These are phyloP conservation scores for Arthrobotrys entomopaga DNA, from an alignment of 2,329 filamentous ascomycete genomes.

Conservation along the genomic window DNA sequence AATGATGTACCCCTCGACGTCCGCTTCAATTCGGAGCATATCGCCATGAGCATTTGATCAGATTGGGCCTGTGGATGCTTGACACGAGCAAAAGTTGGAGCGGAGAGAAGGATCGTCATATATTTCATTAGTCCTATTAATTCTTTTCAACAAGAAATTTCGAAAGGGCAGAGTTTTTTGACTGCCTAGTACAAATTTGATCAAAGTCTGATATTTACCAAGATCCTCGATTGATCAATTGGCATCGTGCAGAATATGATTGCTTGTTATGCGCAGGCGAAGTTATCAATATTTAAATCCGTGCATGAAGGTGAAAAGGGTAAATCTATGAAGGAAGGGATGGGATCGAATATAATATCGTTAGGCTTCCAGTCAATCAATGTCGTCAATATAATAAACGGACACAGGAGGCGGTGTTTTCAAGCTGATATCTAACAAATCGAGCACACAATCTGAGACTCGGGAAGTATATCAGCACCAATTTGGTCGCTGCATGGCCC, in stretches of 20 bases:
- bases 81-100: too few relatives aligned
- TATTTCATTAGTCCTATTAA: slow-evolving; percentile 7
- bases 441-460: slow-evolving; percentile 7
- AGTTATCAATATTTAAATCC: too few relatives aligned
- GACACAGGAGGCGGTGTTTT: not conserved
- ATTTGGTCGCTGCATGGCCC: slow-evolving; percentile 6
- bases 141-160: not conserved
- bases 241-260: not conserved
- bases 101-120: slow-evolving; percentile 2
- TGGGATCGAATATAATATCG: not conserved
- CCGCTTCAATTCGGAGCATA: not conserved
- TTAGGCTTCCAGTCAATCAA: slow-evolving; percentile 12
- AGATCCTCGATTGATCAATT: slow-evolving; percentile 8
- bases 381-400: not conserved
- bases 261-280: too few relatives aligned
- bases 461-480: slow-evolving; percentile 16
- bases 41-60: too few relatives aligned
- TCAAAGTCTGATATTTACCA: not conserved
- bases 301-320: too few relatives aligned
- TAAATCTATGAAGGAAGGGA: not conserved
- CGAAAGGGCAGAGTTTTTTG: too few relatives aligned
- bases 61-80: too few relatives aligned
- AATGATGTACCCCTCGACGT: not conserved
- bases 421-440: not conserved
- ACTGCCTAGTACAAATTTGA: slow-evolving; percentile 14